Percentiles rank a stretch among this genome's conserved stretches.
Evolutionary conservation across 1,139 yeast species (phyloP).

Genomic region (Suhomyces maxii): DNA sequence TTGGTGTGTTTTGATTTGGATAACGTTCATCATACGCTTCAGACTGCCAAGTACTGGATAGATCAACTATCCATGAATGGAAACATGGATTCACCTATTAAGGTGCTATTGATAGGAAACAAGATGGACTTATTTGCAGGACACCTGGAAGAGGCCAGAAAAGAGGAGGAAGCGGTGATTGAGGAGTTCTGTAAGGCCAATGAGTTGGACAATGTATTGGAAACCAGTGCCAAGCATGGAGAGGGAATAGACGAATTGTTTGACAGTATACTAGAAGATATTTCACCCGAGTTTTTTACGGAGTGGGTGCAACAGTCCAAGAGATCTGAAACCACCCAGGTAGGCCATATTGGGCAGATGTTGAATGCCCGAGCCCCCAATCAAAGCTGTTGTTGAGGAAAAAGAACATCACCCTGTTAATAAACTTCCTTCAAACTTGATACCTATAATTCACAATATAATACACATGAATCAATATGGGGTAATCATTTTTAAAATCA

Average conservation of each 20-base stretch:
- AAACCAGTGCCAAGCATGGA: slow-evolving; percentile 52
- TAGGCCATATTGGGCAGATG: slow-evolving; percentile 3
- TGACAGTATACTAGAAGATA: slow-evolving; percentile 39
- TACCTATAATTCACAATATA: too few species aligned
- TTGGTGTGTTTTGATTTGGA: slow-evolving; percentile 39
- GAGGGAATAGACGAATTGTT: slow-evolving; percentile 45
- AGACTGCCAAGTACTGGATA: slow-evolving; percentile 47
- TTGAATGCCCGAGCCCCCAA: slow-evolving; percentile 2
- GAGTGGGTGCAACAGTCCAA: slow-evolving; percentile 6
- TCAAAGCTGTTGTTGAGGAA: slow-evolving; percentile 1
- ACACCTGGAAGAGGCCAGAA: background rate
- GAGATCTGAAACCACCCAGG: background rate
- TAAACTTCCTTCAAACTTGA: too few species aligned
- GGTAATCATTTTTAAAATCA: too few species aligned
- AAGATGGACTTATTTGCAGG: slow-evolving; percentile 13
- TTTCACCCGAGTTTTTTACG: slow-evolving; percentile 33
- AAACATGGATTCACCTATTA: slow-evolving; percentile 18
- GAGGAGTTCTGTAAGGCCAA: slow-evolving; percentile 10
- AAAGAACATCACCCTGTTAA: too few species aligned
- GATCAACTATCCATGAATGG: slow-evolving; percentile 38
- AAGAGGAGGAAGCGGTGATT: slow-evolving; percentile 4
- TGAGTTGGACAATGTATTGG: slow-evolving; percentile 18
- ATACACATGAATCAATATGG: too few species aligned
- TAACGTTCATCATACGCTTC: slow-evolving; percentile 34
- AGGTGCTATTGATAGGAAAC: slow-evolving; percentile 17